A percentile compares a stretch with the other conserved stretches of the same genome.
phyloP scores from a whole-genome alignment of 2,329 filamentous ascomycete species.

The Coniochaeta pulveracea region DNA sequence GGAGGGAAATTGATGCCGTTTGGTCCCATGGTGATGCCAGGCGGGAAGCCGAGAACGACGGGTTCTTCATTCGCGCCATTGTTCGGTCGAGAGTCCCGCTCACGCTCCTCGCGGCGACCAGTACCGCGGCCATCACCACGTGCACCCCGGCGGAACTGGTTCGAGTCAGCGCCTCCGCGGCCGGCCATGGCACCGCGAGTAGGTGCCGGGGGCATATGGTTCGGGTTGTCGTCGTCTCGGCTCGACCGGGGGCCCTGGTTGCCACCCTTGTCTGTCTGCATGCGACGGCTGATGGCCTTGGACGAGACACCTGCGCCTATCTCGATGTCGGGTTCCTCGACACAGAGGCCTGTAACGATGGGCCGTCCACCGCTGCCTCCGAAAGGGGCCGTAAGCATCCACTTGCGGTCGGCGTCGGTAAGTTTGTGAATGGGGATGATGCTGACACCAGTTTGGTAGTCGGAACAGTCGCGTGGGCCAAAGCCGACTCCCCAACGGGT shows the following conservation, averaged over 20 bases:
- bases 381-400: conserved; percentile 89
- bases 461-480: conserved; percentile 90
- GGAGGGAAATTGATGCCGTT: conserved; percentile 39
- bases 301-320: conserved; percentile 95
- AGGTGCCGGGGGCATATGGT: background rate
- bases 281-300: conserved; percentile 65
- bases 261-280: conserved; percentile 58
- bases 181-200: conserved; percentile 9
- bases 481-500: conserved; percentile 98
- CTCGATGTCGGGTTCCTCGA: conserved; percentile 97
- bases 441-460: conserved; percentile 86
- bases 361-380: conserved; percentile 79
- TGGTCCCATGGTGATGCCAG: conserved; percentile 29
- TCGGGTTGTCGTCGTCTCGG: conserved; percentile 24
- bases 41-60: conserved; percentile 26
- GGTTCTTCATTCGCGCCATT: conserved; percentile 15
- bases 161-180: conserved; percentile 10
- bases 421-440: conserved; percentile 86
- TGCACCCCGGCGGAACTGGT: conserved; percentile 8
- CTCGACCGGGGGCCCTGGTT: conserved; percentile 54
- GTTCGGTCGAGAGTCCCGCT: conserved; percentile 11
- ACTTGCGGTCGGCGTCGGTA: conserved; percentile 93
- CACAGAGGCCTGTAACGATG: conserved; percentile 73
- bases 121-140: conserved; percentile 14
- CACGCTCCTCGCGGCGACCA: conserved; percentile 15